Conservation (phyloP, 1,139 yeast species). For the Meyerozyma elateridarum region DNA sequence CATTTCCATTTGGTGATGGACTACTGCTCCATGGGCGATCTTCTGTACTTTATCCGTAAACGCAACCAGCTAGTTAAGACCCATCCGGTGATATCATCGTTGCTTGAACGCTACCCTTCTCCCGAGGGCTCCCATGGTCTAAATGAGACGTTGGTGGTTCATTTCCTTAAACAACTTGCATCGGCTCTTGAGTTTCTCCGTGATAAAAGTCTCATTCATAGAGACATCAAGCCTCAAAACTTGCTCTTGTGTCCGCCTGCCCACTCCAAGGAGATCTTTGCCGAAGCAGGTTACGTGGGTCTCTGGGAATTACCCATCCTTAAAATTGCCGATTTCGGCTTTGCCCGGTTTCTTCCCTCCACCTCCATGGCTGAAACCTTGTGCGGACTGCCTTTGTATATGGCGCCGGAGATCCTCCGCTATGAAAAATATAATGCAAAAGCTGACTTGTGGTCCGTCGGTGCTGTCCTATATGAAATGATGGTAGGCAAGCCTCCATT, state of each 20-base stretch:
- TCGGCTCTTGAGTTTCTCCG: conserved; percentile 81
- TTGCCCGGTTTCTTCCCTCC: conserved; percentile 88
- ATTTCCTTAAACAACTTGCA: conserved; percentile 81
- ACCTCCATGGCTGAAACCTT: conserved; percentile 94
- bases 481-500: conserved; percentile 93
- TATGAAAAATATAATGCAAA: conserved; percentile 95
- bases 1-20: conserved; percentile 96
- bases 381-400: conserved; percentile 94
- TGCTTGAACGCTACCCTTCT: conserved; percentile 79
- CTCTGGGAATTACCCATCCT: conserved; percentile 84
- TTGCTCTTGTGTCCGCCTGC: conserved; percentile 72
- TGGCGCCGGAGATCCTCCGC: conserved; percentile 96
- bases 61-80: conserved; percentile 66
- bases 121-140: conserved; percentile 75
- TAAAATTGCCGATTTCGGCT: conserved; percentile 95
- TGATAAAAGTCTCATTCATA: conserved; percentile 77
- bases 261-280: conserved; percentile 57
- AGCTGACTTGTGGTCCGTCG: conserved; percentile 97
- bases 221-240: conserved; percentile 95
- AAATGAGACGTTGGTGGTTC: conserved; percentile 71
- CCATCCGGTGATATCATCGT: conserved; percentile 74
- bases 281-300: conserved; percentile 59
- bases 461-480: conserved; percentile 94
- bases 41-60: conserved; percentile 78
- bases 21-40: conserved; percentile 91